These are phyloP conservation scores for Septoria linicola DNA, from an alignment of 2,329 filamentous ascomycete genomes.

Conservation along the genomic window DNA sequence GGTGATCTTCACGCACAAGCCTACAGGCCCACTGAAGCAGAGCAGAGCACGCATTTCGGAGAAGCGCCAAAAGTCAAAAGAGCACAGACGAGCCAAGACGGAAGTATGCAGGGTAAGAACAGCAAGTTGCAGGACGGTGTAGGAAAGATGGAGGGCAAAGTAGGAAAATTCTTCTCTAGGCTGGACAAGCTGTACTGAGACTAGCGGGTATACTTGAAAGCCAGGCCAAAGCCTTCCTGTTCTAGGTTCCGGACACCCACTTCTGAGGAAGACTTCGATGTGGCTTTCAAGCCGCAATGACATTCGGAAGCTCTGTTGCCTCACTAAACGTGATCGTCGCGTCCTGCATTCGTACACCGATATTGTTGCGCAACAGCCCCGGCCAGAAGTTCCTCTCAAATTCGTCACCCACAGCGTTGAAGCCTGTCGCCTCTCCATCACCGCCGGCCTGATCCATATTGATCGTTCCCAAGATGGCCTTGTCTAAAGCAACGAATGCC, in stretches of 20 bases:
- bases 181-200: constrained; percentile 23
- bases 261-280: too few relatives aligned
- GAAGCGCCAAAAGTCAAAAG: constrained; percentile 4
- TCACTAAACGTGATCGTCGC: constrained; percentile 16
- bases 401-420: constrained; percentile 22
- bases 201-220: too few relatives aligned
- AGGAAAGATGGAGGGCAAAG: constrained; percentile 21
- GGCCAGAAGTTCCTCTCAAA: constrained; percentile 22
- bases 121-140: constrained; percentile 16
- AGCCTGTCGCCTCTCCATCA: constrained; percentile 14
- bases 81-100: constrained; percentile 16
- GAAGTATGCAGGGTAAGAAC: constrained; percentile 7
- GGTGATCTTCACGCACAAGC: constrained; percentile 63
- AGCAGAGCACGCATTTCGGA: constrained; percentile 47
- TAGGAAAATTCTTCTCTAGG: constrained; percentile 19
- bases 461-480: constrained; percentile 15
- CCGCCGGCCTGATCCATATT: constrained; percentile 20
- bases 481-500: neutral
- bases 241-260: too few relatives aligned
- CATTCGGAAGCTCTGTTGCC: neutral
- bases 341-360: constrained; percentile 18
- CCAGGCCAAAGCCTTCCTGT: too few relatives aligned
- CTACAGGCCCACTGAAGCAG: constrained; percentile 66
- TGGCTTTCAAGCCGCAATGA: neutral
- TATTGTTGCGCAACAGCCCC: constrained; percentile 6